Percentiles rank a stretch among this genome's conserved stretches.
Evolutionary conservation across 2,329 filamentous ascomycete genomes (phyloP).

Genomic region (Xylaria arbuscula): DNA sequence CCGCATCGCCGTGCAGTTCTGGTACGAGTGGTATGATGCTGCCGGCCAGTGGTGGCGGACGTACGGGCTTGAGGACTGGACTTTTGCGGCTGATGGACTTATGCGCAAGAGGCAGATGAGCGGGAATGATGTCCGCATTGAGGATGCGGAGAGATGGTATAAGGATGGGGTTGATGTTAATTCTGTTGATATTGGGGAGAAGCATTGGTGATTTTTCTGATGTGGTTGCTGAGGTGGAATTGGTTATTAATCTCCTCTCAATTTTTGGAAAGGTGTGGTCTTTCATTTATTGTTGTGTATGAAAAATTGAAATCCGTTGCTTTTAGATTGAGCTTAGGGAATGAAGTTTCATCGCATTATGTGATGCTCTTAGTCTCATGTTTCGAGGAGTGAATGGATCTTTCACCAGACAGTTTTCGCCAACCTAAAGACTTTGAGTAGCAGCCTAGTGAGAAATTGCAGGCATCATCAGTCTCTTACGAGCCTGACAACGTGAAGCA

Average conservation of each 20-base stretch:
- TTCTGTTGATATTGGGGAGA: conserved; percentile 71
- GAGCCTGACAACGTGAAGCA: no score
- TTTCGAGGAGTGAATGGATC: no score
- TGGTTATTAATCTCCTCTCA: neutral
- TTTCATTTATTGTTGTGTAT: no score
- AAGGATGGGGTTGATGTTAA: conserved; percentile 76
- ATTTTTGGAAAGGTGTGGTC: no score
- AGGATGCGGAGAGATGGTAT: conserved; percentile 74
- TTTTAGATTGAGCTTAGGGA: no score
- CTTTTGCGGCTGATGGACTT: conserved; percentile 74
- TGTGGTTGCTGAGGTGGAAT: neutral
- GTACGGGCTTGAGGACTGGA: conserved; percentile 86
- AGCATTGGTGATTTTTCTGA: conserved; percentile 67
- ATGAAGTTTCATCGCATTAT: no score
- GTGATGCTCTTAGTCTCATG: no score
- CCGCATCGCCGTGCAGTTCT: conserved; percentile 84
- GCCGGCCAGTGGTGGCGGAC: conserved; percentile 85
- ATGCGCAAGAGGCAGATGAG: conserved; percentile 84
- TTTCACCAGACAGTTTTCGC: no score
- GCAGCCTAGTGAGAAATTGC: no score
- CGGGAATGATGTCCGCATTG: conserved; percentile 75
- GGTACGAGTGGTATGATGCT: conserved; percentile 83
- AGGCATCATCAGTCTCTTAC: no score
- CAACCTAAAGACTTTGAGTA: no score
- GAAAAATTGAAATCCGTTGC: no score